Base-by-base conservation (phyloP, 2,329 filamentous ascomycete genomes). In the Cladophialophora immunda region DNA sequence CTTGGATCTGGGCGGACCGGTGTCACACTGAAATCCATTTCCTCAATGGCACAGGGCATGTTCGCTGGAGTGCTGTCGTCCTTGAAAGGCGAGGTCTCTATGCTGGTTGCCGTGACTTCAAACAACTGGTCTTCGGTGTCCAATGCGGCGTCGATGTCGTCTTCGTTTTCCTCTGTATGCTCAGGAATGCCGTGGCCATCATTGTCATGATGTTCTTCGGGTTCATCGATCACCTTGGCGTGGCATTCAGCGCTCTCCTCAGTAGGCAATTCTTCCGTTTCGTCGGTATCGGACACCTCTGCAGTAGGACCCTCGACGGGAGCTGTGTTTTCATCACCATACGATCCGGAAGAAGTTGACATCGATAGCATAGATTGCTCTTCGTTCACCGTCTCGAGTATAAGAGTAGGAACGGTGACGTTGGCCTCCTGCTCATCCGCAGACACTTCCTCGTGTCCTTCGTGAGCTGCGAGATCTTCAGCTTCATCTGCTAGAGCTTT, bases 311-410 rank as follows among this genome's bases (percentile, higher is more conserved):
- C 53, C 4, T 64, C 54, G 15, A 64, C 22, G 22, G 71, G 68
- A 55, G 67, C 64, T 11, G 83, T 81, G 74, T 91, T 91, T 75
- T 91, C 89, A 71, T 91, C 88, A 2, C 84, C 88, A 72, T 90
- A 90, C 69, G 89, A 86, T 69, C 90, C 85, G 72, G 87, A 90
- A 1, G 85, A 84, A 67, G 89, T 87, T 0, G 88, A 90, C 66
- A 89, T 87, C 0, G 88, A 90, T 25, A 75, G 27, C 11, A 69
- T 29, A 17, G 66, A 69, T 30, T 60, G 62, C 38, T 66, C 60
- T 38, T 70, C 68, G 34, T 66, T 55, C 3, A 69, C 58, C 0
- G 41, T 54, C 27, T 64, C 58, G 54, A 67, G 45, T 8, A 50
- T 25, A 22, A 50, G 7, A 22, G 45, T 50, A 19, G 45, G 45